phyloP scores from a whole-genome alignment of 805 yeast species.

The Candida ortonii region DNA sequence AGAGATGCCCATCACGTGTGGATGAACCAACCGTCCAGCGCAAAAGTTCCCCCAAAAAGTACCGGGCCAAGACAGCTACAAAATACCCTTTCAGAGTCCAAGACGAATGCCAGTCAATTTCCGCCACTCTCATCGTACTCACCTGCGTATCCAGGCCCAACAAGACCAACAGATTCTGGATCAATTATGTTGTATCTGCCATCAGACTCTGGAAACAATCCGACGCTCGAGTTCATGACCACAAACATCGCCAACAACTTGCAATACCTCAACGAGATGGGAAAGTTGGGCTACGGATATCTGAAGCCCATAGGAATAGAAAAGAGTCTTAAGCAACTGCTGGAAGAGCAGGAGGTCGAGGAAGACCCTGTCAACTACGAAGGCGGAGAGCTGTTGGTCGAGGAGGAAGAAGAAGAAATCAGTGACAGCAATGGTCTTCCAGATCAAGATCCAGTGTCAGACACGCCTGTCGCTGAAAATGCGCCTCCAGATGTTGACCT shows the following conservation, averaged over 20 bases:
- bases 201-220: conserved; percentile 11
- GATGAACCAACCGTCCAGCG: conserved; percentile 27
- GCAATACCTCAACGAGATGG: conserved; percentile 31
- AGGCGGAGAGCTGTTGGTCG: conserved; percentile 15
- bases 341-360: conserved; percentile 22
- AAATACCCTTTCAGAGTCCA: too few relatives aligned
- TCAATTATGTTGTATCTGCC: conserved; percentile 28
- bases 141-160: conserved; percentile 41
- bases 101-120: conserved; percentile 31
- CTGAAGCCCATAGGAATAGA: conserved; percentile 59
- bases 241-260: conserved; percentile 23
- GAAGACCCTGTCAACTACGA: conserved; percentile 22
- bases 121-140: conserved; percentile 58
- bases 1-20: conserved; percentile 46
- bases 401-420: conserved; percentile 11
- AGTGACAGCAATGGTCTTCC: conserved; percentile 24
- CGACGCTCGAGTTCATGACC: conserved; percentile 21
- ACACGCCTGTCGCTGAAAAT: conserved; percentile 4
- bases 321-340: conserved; percentile 47
- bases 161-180: conserved; percentile 17
- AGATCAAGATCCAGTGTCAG: conserved; percentile 18
- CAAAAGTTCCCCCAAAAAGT: conserved; percentile 7
- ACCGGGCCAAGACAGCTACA: conserved; percentile 7
- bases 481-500: conserved; percentile 33
- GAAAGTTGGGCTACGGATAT: conserved; percentile 45